Base-by-base conservation (phyloP, 345 rosid genomes). In the Theobroma cacao region DNA sequence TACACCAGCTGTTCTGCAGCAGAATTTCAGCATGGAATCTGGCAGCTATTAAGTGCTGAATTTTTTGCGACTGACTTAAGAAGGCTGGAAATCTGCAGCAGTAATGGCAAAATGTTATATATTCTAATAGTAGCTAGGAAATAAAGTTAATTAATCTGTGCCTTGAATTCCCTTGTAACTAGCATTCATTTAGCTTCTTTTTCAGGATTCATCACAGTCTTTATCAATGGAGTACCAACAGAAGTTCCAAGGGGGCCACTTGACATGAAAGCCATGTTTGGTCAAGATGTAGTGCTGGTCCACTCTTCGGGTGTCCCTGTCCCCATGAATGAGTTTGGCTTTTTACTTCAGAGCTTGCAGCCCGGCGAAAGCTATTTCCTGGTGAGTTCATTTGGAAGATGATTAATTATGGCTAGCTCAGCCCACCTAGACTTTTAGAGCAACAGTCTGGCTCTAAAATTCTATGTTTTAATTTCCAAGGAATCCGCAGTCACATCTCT, bases 291-390 rank as follows among this genome's bases (percentile, higher is more conserved):
- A 43, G 45, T 88, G 43, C 78, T 96, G 87, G 87, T 96, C 55
- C 91, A 96, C 78, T 88, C 97, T 61, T 89, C 98, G 31, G 99
- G 99, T 6, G 76, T 91, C 55, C 91, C 90, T 13, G 62, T 96
- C 26, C 98, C 98, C 28, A 75, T 80, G 8, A 91, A 94, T 82
- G 97, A 91, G 76, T 94, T 81, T 82, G 98, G 99, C 40, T 85
- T 85, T 60, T 74, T 87, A 81, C 84, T 92, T 85, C 97, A 92
- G 65, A 84, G 80, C 85, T 90, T 96, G 88, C 93, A 91, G 67
- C 95, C 90, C 75, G 98, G 99, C 45, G 97, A 96, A 84, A 88
- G 95, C 88, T 96, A 96, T 85, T 96, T 92, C 85, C 94, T 94
- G 94, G 99, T 96, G 91, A 89, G 67, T 43, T 9, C 63, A 40